Evolutionary conservation across 345 rosid genomes (phyloP).

Genomic region (Salix caprea): DNA sequence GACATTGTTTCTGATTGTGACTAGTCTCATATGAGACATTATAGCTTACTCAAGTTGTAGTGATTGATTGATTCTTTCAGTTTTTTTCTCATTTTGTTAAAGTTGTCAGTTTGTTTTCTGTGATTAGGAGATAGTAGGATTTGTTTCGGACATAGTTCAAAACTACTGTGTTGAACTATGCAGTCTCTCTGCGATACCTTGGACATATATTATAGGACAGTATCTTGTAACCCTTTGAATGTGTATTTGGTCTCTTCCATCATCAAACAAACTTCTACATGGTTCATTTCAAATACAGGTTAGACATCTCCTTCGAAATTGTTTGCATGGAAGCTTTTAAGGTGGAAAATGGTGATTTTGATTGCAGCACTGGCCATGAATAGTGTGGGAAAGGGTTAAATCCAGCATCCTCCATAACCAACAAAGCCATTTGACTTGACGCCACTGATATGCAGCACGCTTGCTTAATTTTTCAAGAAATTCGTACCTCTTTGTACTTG

Average conservation of each 20-base stretch:
- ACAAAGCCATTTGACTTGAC: background rate
- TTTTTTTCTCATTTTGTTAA: background rate
- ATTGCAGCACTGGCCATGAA: background rate
- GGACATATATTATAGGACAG: background rate
- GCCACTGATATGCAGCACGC: no score
- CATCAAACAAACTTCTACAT: background rate
- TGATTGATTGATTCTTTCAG: conserved; percentile 40
- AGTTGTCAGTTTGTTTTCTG: conserved; percentile 11
- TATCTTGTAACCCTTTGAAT: conserved; percentile 1
- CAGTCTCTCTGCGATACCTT: conserved; percentile 22
- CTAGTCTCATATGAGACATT: conserved; percentile 7
- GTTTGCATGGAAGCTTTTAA: background rate
- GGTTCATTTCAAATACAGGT: background rate
- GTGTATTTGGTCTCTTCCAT: background rate
- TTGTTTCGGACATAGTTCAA: conserved; percentile 49
- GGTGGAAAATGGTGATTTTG: background rate
- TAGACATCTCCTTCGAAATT: background rate
- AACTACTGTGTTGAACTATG: conserved; percentile 51
- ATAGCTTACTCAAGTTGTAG: conserved; percentile 5
- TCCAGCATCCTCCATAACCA: background rate
- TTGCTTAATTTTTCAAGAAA: no score
- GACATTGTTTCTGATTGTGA: conserved; percentile 77
- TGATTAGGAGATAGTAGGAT: conserved; percentile 8
- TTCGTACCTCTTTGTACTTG: background rate
- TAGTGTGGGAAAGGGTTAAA: background rate